phyloP scores from a whole-genome alignment of 2,329 filamentous ascomycete species.

The Ophiostoma perfectum region DNA sequence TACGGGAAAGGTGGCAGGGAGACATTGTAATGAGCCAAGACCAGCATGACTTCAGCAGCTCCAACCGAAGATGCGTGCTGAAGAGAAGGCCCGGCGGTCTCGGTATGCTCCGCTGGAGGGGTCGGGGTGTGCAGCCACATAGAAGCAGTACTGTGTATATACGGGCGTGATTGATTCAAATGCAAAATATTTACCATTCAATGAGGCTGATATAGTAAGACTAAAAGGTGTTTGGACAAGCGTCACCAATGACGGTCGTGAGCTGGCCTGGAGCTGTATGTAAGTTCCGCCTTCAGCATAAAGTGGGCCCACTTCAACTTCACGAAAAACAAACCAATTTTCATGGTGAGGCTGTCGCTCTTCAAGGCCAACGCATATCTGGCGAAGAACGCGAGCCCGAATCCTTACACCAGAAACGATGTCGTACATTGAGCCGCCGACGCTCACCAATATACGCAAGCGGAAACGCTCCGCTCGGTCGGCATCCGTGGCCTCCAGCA shows the following conservation, averaged over 20 bases:
- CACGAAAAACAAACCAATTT: constrained; percentile 1
- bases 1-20: not conserved
- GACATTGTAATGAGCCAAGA: not conserved
- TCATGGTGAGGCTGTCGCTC: not conserved
- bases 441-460: constrained; percentile 31
- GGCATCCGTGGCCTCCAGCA: constrained; percentile 20
- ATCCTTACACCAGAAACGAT: not conserved
- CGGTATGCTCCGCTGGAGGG: not conserved
- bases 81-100: not conserved
- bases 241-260: no score
- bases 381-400: not conserved
- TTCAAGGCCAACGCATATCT: not conserved
- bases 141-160: constrained; percentile 24
- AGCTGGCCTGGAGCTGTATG: not conserved
- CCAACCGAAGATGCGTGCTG: not conserved
- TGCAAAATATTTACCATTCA: not conserved
- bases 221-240: no score
- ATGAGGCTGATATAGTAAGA: no score
- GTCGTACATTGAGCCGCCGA: constrained; percentile 25
- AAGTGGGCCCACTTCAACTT: not conserved
- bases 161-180: constrained; percentile 16
- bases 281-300: not conserved
- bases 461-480: constrained; percentile 32
- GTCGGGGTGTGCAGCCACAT: not conserved
- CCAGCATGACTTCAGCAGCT: no score